A percentile compares a stretch with the other conserved stretches of the same genome.
Evolutionary conservation across 1,284 basidiomycete species (phyloP).

Genomic region (Ustilago bromivora): DNA sequence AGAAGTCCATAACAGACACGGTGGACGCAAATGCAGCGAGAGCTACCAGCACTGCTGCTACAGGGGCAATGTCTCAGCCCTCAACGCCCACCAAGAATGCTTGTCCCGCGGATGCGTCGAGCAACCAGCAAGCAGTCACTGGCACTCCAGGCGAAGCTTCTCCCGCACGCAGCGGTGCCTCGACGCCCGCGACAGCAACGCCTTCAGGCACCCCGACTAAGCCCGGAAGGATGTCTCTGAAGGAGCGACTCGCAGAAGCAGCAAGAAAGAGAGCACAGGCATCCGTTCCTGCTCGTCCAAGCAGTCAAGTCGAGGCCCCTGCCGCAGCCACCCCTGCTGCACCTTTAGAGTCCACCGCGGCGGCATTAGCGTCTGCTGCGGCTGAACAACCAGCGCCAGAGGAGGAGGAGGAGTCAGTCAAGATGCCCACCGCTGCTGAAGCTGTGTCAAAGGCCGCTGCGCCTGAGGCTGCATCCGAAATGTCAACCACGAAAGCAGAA

Average conservation of each 20-base stretch:
- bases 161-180: conserved; percentile 36
- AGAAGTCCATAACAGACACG: neutral
- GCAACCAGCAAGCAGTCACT: neutral
- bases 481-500: neutral
- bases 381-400: neutral
- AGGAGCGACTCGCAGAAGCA: conserved; percentile 57
- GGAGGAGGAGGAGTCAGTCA: neutral
- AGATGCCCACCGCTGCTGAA: neutral
- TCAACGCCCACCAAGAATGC: conserved; percentile 21
- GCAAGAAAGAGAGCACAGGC: conserved; percentile 49
- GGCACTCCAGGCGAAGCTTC: conserved; percentile 15
- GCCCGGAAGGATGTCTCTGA: conserved; percentile 50
- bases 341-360: neutral
- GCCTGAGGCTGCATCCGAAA: neutral
- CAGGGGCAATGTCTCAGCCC: neutral
- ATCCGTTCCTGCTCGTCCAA: conserved; percentile 16
- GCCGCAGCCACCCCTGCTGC: neutral
- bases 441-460: neutral
- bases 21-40: neutral
- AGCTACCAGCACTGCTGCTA: neutral
- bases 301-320: conserved; percentile 7
- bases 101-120: neutral
- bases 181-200: conserved; percentile 30
- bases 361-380: conserved; percentile 3
- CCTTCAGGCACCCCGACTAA: conserved; percentile 35